These are phyloP conservation scores for Monosporozyma aerobia DNA, from an alignment of 805 yeast species.

Conservation along the genomic window DNA sequence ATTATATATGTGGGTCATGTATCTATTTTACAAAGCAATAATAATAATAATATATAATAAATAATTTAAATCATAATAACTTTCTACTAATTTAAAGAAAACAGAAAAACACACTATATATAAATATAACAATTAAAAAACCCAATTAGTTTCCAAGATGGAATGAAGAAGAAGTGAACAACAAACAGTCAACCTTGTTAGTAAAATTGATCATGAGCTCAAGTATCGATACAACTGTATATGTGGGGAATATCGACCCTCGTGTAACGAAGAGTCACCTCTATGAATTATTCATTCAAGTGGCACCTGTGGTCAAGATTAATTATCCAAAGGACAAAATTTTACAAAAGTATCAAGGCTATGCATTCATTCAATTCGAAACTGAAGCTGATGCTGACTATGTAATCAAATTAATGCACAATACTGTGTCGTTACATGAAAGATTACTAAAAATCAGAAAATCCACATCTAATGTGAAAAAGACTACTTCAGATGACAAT, in stretches of 20 bases:
- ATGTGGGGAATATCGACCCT: conserved; percentile 76
- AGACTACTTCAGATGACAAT: conserved; percentile 6
- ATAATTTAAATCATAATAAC: neutral
- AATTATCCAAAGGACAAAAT: conserved; percentile 75
- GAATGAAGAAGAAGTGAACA: neutral
- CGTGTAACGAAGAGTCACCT: conserved; percentile 61
- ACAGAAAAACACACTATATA: neutral
- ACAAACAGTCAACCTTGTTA: neutral
- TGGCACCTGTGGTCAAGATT: conserved; percentile 65
- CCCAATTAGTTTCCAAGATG: neutral
- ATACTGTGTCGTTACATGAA: conserved; percentile 46
- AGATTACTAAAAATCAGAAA: conserved; percentile 47
- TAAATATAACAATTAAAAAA: neutral
- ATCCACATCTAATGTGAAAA: conserved; percentile 23
- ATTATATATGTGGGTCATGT: neutral
- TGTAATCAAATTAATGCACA: conserved; percentile 50
- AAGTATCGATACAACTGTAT: conserved; percentile 37
- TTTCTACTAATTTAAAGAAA: neutral
- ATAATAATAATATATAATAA: neutral
- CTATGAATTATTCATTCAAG: conserved; percentile 77
- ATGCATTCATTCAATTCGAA: conserved; percentile 73
- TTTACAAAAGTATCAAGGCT: conserved; percentile 67
- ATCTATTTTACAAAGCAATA: neutral
- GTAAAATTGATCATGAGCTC: neutral
- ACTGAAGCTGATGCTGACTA: conserved; percentile 58